phyloP scores from a whole-genome alignment of 2,329 filamentous ascomycete species.

The Sclerotinia sclerotiorum region DNA sequence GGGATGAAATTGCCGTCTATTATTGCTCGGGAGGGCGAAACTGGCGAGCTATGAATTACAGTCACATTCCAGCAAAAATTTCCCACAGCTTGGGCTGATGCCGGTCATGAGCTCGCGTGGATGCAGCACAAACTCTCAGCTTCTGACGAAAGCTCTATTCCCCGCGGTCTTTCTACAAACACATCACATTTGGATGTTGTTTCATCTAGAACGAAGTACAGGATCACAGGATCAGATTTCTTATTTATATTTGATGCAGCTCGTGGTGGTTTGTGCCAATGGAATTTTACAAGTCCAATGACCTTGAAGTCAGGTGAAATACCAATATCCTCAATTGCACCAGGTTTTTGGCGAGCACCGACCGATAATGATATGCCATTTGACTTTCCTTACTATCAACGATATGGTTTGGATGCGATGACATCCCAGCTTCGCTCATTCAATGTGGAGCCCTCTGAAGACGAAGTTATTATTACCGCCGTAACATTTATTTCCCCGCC shows the following conservation, averaged over 20 bases:
- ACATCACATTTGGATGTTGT: slow-evolving; percentile 21
- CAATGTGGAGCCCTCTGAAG: slow-evolving; percentile 34
- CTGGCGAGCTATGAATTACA: slow-evolving; percentile 22
- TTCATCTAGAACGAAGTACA: slow-evolving; percentile 34
- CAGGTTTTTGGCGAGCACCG: slow-evolving; percentile 59
- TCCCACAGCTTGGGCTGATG: slow-evolving; percentile 51
- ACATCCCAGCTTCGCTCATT: slow-evolving; percentile 50
- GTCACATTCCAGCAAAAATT: slow-evolving; percentile 44
- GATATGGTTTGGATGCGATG: slow-evolving; percentile 50
- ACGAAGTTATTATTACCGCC: slow-evolving; percentile 44
- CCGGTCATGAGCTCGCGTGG: slow-evolving; percentile 57
- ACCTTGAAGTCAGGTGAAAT: slow-evolving; percentile 1
- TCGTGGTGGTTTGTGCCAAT: slow-evolving; percentile 46
- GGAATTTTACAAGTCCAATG: slow-evolving; percentile 41
- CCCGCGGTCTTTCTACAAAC: slow-evolving; percentile 29
- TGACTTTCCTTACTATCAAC: slow-evolving; percentile 58
- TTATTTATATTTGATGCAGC: slow-evolving; percentile 48
- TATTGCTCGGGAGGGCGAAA: slow-evolving; percentile 24
- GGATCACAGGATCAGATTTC: slow-evolving; percentile 42
- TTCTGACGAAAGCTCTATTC: slow-evolving; percentile 10
- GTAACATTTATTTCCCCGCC: slow-evolving; percentile 57
- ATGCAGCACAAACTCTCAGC: slow-evolving; percentile 43
- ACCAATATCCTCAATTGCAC: slow-evolving; percentile 18
- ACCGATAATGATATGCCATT: slow-evolving; percentile 63
- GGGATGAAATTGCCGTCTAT: background rate